A percentile compares a stretch with the other conserved stretches of the same genome.
Conservation (phyloP, 371 early-diverging fungal genomes). For the Dipsacomyces acuminosporus region DNA sequence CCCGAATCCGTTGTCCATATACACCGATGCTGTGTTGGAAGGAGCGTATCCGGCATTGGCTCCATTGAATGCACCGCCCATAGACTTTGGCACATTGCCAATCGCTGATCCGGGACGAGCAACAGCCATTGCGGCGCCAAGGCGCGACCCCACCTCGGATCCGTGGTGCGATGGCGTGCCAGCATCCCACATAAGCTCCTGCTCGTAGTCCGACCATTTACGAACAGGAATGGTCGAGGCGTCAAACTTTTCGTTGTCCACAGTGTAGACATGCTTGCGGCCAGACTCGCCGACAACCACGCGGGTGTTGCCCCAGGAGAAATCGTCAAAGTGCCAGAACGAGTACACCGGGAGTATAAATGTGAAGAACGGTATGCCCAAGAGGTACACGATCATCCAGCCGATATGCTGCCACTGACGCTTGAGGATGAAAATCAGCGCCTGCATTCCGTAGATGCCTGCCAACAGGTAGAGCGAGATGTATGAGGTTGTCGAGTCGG, state of each 20-base stretch:
- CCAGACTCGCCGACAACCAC: conserved; percentile 71
- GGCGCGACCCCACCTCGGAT: conserved; percentile 40
- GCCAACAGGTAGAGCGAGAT: conserved; percentile 64
- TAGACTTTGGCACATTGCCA: conserved; percentile 45
- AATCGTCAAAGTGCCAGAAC: conserved; percentile 97
- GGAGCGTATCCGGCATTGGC: conserved; percentile 18
- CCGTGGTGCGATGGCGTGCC: conserved; percentile 52
- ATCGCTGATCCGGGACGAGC: conserved; percentile 48
- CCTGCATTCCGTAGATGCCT: conserved; percentile 76
- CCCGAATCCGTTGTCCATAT: conserved; percentile 43
- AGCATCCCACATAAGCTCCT: conserved; percentile 65
- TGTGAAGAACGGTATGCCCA: conserved; percentile 76
- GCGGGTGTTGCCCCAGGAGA: conserved; percentile 97
- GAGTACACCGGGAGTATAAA: conserved; percentile 76
- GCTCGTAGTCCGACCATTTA: conserved; percentile 90
- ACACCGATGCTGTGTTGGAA: conserved; percentile 44
- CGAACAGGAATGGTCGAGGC: conserved; percentile 78
- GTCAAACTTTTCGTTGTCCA: conserved; percentile 75
- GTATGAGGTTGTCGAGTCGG: conserved; percentile 83
- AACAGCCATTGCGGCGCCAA: conserved; percentile 17
- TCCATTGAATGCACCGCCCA: conserved; percentile 27
- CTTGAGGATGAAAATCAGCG: conserved; percentile 75
- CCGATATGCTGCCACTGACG: conserved; percentile 91
- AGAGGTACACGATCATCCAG: conserved; percentile 91
- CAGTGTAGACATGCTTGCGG: conserved; percentile 53